Conservation (phyloP, 2,329 filamentous ascomycete species). For the Cladosporium phlei region DNA sequence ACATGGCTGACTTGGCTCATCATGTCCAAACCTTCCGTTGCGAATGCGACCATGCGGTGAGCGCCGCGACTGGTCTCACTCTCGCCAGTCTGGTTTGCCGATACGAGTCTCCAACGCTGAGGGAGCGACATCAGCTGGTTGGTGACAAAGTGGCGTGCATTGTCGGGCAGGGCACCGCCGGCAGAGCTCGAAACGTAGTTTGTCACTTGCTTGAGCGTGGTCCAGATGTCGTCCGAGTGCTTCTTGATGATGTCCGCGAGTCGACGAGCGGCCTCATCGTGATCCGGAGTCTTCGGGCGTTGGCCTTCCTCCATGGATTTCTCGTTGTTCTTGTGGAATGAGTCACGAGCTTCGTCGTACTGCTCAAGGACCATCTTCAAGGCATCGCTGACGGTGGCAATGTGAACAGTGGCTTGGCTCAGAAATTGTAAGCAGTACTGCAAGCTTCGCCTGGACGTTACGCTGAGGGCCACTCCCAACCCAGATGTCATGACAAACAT, state of each 20-base stretch:
- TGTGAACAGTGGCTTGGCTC: constrained; percentile 73
- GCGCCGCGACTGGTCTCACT: constrained; percentile 54
- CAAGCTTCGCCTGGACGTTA: constrained; percentile 76
- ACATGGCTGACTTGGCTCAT: constrained; percentile 86
- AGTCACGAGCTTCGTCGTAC: constrained; percentile 56
- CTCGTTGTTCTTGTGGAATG: constrained; percentile 48
- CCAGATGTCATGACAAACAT: constrained; percentile 88
- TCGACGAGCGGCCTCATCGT: constrained; percentile 43
- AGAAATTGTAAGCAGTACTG: constrained; percentile 81
- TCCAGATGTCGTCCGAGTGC: constrained; percentile 46
- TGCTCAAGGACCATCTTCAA: constrained; percentile 73
- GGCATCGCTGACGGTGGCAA: constrained; percentile 68
- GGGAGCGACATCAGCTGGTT: constrained; percentile 80
- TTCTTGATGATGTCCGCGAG: constrained; percentile 76
- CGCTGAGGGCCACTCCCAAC: constrained; percentile 83
- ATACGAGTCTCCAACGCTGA: constrained; percentile 72
- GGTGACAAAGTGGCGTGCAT: constrained; percentile 77
- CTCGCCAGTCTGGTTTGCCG: constrained; percentile 30
- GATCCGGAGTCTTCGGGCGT: constrained; percentile 29
- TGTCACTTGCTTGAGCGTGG: constrained; percentile 68
- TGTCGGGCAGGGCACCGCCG: constrained; percentile 85
- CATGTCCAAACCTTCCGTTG: constrained; percentile 89
- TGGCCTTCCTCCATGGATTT: constrained; percentile 25
- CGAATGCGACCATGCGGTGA: constrained; percentile 75
- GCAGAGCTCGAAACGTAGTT: constrained; percentile 83